Evolutionary conservation across 305 asterid genomes (phyloP).

Genomic region (Fraxinus platypoda): DNA sequence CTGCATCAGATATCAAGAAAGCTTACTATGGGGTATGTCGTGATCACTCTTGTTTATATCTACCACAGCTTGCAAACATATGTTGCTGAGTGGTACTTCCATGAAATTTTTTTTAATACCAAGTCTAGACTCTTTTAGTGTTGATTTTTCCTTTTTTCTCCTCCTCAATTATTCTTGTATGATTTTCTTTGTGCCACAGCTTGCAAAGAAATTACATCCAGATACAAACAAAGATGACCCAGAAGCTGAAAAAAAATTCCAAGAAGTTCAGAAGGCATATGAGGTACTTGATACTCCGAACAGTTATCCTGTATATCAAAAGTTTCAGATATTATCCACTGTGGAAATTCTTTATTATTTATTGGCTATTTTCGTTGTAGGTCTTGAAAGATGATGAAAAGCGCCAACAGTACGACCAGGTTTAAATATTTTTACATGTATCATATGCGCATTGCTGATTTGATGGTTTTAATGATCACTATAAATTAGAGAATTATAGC

Average conservation of each 20-base stretch:
- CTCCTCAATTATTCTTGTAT: neutral
- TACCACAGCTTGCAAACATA: constrained; percentile 2
- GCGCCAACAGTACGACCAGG: constrained; percentile 89
- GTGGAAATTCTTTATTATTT: constrained; percentile 7
- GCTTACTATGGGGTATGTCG: constrained; percentile 82
- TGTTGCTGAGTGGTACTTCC: neutral
- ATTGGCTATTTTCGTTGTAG: constrained; percentile 37
- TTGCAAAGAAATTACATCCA: constrained; percentile 90
- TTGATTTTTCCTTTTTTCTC: constrained; percentile 4
- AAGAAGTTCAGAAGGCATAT: constrained; percentile 89
- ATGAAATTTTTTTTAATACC: neutral
- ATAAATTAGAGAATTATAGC: neutral
- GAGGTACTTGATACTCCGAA: constrained; percentile 54
- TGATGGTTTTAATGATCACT: neutral
- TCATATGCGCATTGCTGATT: neutral
- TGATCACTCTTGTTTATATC: neutral
- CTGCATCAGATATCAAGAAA: constrained; percentile 87
- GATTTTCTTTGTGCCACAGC: constrained; percentile 48
- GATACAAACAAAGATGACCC: constrained; percentile 95
- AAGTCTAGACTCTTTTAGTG: neutral
- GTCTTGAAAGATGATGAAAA: constrained; percentile 84
- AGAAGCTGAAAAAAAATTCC: constrained; percentile 82
- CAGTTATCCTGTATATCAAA: constrained; percentile 6
- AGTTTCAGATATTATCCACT: neutral
- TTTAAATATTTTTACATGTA: constrained; percentile 20